These are phyloP conservation scores for Fraxinus angustifolia DNA, from an alignment of 305 asterid species.

Conservation along the genomic window DNA sequence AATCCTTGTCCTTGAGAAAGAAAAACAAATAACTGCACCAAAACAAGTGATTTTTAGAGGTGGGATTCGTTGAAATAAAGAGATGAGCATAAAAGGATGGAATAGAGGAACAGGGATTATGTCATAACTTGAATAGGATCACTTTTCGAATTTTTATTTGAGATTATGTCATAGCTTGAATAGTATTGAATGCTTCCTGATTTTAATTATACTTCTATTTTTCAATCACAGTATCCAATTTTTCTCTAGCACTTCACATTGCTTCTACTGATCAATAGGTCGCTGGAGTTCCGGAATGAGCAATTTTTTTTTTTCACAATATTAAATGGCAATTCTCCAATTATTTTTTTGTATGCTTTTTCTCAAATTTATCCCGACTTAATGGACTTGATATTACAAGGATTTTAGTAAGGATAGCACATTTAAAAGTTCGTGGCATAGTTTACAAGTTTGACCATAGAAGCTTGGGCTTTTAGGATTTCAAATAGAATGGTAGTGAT, in stretches of 20 bases:
- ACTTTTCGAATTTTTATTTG: neutral
- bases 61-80: neutral
- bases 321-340: neutral
- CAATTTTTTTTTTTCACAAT: neutral
- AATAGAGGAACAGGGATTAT: neutral
- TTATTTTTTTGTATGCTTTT: neutral
- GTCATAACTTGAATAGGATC: neutral
- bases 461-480: neutral
- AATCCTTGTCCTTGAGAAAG: neutral
- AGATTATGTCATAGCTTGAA: neutral
- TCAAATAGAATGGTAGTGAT: neutral
- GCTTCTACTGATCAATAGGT: neutral
- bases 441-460: conserved; percentile 5
- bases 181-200: neutral
- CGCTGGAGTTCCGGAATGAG: neutral
- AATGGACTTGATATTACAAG: neutral
- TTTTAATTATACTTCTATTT: neutral
- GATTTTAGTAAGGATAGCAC: neutral
- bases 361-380: neutral
- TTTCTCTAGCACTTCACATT: neutral
- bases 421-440: conserved; percentile 7
- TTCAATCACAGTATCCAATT: neutral
- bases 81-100: neutral
- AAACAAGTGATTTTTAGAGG: neutral
- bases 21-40: neutral